Evolutionary conservation across 306 rosid genomes (phyloP).

Genomic region (Malus orientalis): DNA sequence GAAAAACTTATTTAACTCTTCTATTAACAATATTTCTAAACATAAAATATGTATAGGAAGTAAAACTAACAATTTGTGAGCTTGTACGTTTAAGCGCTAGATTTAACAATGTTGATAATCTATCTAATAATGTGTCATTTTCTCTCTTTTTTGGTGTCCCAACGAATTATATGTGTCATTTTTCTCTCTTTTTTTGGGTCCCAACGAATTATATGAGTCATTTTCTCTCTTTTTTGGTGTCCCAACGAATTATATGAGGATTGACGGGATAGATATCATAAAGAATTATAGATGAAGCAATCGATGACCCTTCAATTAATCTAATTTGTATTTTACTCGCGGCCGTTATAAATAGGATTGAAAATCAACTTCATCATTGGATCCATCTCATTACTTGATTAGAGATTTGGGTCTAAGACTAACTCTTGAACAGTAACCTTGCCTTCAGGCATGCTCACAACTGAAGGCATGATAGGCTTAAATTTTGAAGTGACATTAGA

Average conservation of each 20-base stretch:
- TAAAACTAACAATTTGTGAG: too few species aligned
- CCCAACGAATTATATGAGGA: background rate
- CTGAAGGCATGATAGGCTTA: constrained; percentile 37
- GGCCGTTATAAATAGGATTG: background rate
- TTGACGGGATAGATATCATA: constrained; percentile 24
- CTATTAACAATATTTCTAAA: too few species aligned
- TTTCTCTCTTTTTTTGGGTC: too few species aligned
- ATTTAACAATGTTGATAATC: too few species aligned
- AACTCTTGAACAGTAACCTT: constrained; percentile 9
- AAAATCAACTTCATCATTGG: background rate
- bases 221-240: too few species aligned
- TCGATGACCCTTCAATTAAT: constrained; percentile 8
- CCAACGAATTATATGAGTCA: background rate
- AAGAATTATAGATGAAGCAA: constrained; percentile 11
- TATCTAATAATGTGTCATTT: too few species aligned
- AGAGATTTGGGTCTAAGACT: background rate
- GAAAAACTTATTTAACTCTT: background rate
- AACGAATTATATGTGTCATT: too few species aligned
- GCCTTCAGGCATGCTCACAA: constrained; percentile 29
- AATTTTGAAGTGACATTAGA: constrained; percentile 18
- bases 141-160: too few species aligned
- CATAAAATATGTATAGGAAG: too few species aligned
- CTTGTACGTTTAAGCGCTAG: too few species aligned
- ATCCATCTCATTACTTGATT: background rate
- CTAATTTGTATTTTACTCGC: background rate